phyloP scores from a whole-genome alignment of 805 yeast genomes.

The Spathaspora arborariae region DNA sequence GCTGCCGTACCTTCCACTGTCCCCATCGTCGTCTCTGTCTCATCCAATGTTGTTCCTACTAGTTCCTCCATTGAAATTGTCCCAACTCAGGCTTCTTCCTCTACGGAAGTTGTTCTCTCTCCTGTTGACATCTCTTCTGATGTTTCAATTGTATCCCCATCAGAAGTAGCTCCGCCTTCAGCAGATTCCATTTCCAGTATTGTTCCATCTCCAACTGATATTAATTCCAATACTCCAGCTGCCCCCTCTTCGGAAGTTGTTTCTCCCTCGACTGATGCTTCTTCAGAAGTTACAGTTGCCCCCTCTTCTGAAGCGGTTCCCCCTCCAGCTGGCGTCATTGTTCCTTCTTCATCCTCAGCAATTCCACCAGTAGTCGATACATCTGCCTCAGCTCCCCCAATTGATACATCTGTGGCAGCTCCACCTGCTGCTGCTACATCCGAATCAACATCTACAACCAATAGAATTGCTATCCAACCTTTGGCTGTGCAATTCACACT shows the following conservation, averaged over 20 bases:
- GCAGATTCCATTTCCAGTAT: no score
- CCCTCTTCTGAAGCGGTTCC: background rate
- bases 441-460: background rate
- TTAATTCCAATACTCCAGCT: background rate
- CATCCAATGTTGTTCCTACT: background rate
- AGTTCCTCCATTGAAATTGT: background rate
- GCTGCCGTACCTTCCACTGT: background rate
- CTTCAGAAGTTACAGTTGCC: background rate
- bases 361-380: background rate
- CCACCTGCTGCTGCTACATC: background rate
- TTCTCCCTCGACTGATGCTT: background rate
- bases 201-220: background rate
- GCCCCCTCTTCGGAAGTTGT: background rate
- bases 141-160: background rate
- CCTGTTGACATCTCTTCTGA: background rate
- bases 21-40: background rate
- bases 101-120: background rate
- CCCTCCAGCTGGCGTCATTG: background rate
- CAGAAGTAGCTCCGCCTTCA: background rate
- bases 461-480: no score
- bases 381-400: background rate
- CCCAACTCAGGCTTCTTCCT: background rate
- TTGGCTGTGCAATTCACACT: no score
- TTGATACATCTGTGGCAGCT: background rate
- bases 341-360: background rate